Evolutionary conservation across 495 filamentous ascomycete genomes (phyloP), one percentile per base, ranked within the genome.

Genomic region (Annulohypoxylon bovei): DNA sequence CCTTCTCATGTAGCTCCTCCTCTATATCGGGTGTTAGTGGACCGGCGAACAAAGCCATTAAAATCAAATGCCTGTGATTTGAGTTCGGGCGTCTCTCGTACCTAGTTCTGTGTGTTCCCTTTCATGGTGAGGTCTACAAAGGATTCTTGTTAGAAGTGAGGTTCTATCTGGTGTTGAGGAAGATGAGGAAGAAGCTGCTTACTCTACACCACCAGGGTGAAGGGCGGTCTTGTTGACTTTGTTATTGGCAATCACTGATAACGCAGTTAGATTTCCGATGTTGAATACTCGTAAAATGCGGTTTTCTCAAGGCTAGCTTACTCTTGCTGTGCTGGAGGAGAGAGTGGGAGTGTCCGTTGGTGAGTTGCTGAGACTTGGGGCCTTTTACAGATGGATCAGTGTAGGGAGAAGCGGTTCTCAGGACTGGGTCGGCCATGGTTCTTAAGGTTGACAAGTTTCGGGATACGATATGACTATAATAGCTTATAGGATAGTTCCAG

Each of bases 1-100:
- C 96, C 80, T 92, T 94, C 82, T 98, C 93, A 80, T 98, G 95
- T 42, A 99, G 90, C 80, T 97, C 93, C 85, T 98, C 94, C 83
- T 98, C 83, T 79, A 47, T n/a, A 32, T 49, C 44, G 49, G 28
- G n/a, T 68, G 72, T 78, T 67, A 77, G 77, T 59, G 37, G 64
- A 20, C 27, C 20, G 2, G 55, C 1, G 32, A 67, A 54, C 46
- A 57, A 66, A 61, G 25, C 12, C 46, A 53, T 33, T 30, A 53
- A 25, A 32, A 18, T 12, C n/a, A 9, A 16, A 40, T 44, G 53
- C 37, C 44, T 11, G 28, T 27, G 55, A 18, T 22, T 50, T 42
- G 6, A 39, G 44, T 22, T 59, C 14, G n/a, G 16, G 47, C 20
- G 44, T 28, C 46, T 72, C 49, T 47, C 80, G 65, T 81, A 81